phyloP scores from a whole-genome alignment of 2,329 filamentous ascomycete genomes.

The Rhynchosporium secalis region DNA sequence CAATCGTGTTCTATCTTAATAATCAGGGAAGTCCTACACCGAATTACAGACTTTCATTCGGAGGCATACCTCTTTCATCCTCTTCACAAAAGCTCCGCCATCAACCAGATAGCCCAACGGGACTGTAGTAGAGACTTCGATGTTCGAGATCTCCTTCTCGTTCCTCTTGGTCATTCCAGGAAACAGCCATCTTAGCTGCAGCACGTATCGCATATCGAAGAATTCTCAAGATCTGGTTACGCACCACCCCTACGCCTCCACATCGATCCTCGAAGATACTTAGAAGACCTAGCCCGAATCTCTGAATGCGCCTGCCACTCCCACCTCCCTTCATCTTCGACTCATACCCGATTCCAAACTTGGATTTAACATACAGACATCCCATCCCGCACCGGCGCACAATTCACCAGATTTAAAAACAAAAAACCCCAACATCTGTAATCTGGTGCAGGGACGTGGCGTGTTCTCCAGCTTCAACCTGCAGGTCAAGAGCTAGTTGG shows the following conservation, averaged over 20 bases:
- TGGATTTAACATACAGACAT: not conserved
- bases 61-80: conserved; percentile 34
- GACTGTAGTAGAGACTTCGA: conserved; percentile 12
- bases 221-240: conserved; percentile 38
- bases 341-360: too few relatives aligned
- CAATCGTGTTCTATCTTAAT: not conserved
- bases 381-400: not conserved
- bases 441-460: not conserved
- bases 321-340: too few relatives aligned
- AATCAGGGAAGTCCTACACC: conserved; percentile 8
- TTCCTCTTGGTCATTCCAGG: conserved; percentile 30
- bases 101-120: conserved; percentile 36
- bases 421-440: not conserved
- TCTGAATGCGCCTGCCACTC: too few relatives aligned
- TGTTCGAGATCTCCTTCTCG: conserved; percentile 27
- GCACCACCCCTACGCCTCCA: conserved; percentile 37
- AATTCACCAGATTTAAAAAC: not conserved
- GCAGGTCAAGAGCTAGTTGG: conserved; percentile 30
- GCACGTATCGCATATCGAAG: conserved; percentile 36
- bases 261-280: conserved; percentile 34
- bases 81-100: conserved; percentile 29
- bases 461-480: conserved; percentile 21
- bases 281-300: conserved; percentile 10
- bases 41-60: conserved; percentile 26
- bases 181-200: conserved; percentile 28